Evolutionary conservation across 2,329 filamentous ascomycete species (phyloP).

Genomic region (Cyphellophora attinorum): DNA sequence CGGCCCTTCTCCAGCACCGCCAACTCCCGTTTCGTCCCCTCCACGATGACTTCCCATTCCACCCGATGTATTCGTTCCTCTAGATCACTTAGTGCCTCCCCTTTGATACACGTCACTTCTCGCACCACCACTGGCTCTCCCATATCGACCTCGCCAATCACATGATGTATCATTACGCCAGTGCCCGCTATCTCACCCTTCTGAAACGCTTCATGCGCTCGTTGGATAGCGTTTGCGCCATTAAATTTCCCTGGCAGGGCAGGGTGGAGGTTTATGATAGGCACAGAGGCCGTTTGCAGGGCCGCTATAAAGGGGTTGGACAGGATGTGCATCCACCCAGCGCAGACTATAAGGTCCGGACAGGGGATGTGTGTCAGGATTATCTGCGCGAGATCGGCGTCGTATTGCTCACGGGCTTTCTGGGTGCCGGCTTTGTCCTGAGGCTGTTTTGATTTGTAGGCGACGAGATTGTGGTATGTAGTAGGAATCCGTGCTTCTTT

Average conservation of each 20-base stretch:
- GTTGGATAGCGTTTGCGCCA: slow-evolving; percentile 66
- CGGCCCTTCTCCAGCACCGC: slow-evolving; percentile 20
- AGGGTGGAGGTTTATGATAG: slow-evolving; percentile 76
- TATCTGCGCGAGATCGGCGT: slow-evolving; percentile 61
- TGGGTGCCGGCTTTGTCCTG: slow-evolving; percentile 40
- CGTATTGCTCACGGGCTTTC: slow-evolving; percentile 57
- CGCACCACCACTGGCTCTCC: slow-evolving; percentile 62
- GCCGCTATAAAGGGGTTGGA: slow-evolving; percentile 60
- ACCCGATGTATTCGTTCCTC: slow-evolving; percentile 63
- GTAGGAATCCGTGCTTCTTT: slow-evolving; percentile 55
- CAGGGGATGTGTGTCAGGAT: slow-evolving; percentile 47
- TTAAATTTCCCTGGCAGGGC: slow-evolving; percentile 66
- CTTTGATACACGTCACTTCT: slow-evolving; percentile 57
- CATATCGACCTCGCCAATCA: slow-evolving; percentile 69
- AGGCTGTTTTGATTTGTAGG: slow-evolving; percentile 62
- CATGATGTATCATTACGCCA: slow-evolving; percentile 84
- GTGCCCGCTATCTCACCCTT: slow-evolving; percentile 57
- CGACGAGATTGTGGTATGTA: slow-evolving; percentile 71
- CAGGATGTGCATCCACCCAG: slow-evolving; percentile 83
- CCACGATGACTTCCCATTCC: slow-evolving; percentile 72
- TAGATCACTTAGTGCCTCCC: slow-evolving; percentile 56
- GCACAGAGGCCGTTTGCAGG: slow-evolving; percentile 50
- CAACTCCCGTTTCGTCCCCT: slow-evolving; percentile 52
- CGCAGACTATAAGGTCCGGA: slow-evolving; percentile 69
- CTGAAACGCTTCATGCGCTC: slow-evolving; percentile 65